phyloP scores from a whole-genome alignment of 306 rosid species.

The Ziziphus jujuba region DNA sequence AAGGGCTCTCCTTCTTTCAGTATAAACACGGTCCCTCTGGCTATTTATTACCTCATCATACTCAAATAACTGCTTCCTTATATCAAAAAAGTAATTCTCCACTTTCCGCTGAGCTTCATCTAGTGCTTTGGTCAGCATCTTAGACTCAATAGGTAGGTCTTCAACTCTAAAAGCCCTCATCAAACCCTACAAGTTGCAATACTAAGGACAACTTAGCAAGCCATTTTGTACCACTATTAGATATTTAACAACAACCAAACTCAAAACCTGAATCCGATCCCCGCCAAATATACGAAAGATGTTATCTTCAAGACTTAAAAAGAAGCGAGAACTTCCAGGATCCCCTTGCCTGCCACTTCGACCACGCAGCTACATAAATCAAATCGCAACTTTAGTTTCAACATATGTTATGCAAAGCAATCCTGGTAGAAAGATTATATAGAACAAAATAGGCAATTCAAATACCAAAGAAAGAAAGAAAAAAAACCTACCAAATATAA shows the following conservation, averaged over 20 bases:
- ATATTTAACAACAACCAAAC: conserved; percentile 20
- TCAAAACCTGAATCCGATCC: conserved; percentile 81
- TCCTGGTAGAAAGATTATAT: conserved; percentile 8
- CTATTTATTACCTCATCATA: conserved; percentile 93
- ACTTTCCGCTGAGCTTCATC: conserved; percentile 99
- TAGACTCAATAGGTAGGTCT: conserved; percentile 94
- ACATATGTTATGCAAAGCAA: conserved; percentile 17
- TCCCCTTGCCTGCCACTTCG: conserved; percentile 98
- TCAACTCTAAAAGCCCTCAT: conserved; percentile 98
- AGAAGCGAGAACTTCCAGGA: conserved; percentile 96
- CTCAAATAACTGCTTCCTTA: conserved; percentile 94
- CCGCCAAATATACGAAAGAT: conserved; percentile 97
- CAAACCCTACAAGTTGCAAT: conserved; percentile 65
- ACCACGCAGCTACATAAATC: conserved; percentile 70
- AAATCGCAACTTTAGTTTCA: conserved; percentile 24
- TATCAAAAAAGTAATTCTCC: conserved; percentile 93
- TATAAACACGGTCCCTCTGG: conserved; percentile 92
- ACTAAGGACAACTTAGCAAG: conserved; percentile 12
- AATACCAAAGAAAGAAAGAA: conserved; percentile 3
- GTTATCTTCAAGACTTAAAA: conserved; percentile 96
- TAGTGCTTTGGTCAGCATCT: conserved; percentile 97
- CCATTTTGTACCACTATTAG: conserved; percentile 22
- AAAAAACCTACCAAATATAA: conserved; percentile 10
- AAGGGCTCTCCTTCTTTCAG: conserved; percentile 96
- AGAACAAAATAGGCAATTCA: conserved; percentile 9